phyloP scores from a whole-genome alignment of 106 monocot genomes.

The Iris macrosiphon region DNA sequence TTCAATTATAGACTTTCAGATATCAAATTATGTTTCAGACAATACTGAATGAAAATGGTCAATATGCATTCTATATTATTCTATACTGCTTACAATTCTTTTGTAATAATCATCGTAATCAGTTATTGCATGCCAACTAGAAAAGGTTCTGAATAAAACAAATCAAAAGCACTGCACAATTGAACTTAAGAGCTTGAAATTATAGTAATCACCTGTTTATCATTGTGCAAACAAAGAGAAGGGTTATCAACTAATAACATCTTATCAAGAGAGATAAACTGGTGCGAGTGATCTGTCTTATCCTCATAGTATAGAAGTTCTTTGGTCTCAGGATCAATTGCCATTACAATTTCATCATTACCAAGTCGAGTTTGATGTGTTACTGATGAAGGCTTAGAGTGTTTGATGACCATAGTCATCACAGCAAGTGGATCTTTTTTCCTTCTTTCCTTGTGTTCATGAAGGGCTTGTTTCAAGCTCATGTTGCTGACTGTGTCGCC shows the following conservation, averaged over 20 bases:
- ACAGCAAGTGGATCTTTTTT: slow-evolving; percentile 92
- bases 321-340: slow-evolving; percentile 86
- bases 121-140: no score
- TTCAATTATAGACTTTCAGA: no score
- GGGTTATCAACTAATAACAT: slow-evolving; percentile 43
- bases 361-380: slow-evolving; percentile 87
- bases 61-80: no score
- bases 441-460: slow-evolving; percentile 89
- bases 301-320: slow-evolving; percentile 91
- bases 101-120: no score
- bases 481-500: slow-evolving; percentile 95
- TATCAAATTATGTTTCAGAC: no score
- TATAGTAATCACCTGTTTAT: slow-evolving; percentile 80
- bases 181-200: no score
- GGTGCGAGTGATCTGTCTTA: slow-evolving; percentile 43
- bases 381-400: slow-evolving; percentile 55
- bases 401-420: slow-evolving; percentile 96
- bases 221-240: slow-evolving; percentile 65
- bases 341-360: slow-evolving; percentile 83
- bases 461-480: slow-evolving; percentile 71
- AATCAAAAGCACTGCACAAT: no score
- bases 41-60: no score
- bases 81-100: no score
- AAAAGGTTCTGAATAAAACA: no score
- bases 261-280: slow-evolving; percentile 61